phyloP scores from a whole-genome alignment of 768 basidiomycete species.

The Exidia glandulosa region DNA sequence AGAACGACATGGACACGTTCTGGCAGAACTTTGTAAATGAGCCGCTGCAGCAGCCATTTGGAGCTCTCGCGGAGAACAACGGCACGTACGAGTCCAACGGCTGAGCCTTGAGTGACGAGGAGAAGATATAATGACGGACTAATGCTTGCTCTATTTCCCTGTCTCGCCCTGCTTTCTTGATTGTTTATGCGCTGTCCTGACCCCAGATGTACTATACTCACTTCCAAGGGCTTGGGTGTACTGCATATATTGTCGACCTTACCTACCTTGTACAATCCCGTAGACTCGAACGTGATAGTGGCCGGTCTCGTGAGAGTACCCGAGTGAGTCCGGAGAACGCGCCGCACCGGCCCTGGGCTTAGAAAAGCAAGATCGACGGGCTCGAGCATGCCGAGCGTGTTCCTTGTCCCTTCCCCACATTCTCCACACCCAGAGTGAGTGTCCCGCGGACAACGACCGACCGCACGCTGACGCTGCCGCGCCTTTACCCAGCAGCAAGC shows the following conservation, averaged over 20 bases:
- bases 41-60: constrained; percentile 8
- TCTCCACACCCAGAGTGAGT: too few relatives aligned
- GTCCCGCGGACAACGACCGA: too few relatives aligned
- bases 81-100: neutral
- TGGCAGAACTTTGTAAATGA: constrained; percentile 44
- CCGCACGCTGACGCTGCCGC: neutral
- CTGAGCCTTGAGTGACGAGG: neutral
- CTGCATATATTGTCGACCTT: too few relatives aligned
- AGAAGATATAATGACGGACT: neutral
- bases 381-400: too few relatives aligned
- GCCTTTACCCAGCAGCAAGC: neutral
- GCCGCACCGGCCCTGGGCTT: too few relatives aligned
- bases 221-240: neutral
- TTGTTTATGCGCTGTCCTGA: too few relatives aligned
- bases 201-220: neutral
- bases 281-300: too few relatives aligned
- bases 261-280: too few relatives aligned
- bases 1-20: constrained; percentile 21
- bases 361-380: too few relatives aligned
- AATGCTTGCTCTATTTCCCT: neutral
- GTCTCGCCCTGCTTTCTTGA: neutral
- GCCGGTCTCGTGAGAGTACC: too few relatives aligned
- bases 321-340: too few relatives aligned
- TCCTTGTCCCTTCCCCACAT: too few relatives aligned
- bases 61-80: neutral